phyloP scores from a whole-genome alignment of 1,284 basidiomycete species.

The Cutaneotrichosporon sp. region DNA sequence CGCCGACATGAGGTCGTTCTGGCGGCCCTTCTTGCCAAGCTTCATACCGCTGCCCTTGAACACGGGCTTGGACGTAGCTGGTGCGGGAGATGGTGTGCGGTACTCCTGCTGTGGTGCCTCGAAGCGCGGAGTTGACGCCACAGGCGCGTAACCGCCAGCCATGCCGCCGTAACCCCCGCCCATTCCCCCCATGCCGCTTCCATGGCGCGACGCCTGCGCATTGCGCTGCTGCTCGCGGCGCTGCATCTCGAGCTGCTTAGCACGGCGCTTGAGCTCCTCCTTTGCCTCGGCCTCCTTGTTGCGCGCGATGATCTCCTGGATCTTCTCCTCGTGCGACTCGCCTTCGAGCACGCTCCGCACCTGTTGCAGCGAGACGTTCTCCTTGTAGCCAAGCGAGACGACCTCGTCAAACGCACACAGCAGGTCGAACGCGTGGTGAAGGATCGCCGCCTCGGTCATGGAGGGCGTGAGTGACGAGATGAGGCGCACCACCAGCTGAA shows the following conservation, averaged over 20 bases:
- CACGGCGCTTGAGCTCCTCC: conserved; percentile 96
- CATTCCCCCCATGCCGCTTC: conserved; percentile 59
- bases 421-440: conserved; percentile 90
- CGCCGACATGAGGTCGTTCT: conserved; percentile 79
- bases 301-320: conserved; percentile 97
- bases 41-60: conserved; percentile 99
- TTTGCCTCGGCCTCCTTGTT: conserved; percentile 99
- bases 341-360: conserved; percentile 92
- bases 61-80: conserved; percentile 64
- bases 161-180: conserved; percentile 54
- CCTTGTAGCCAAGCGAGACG: conserved; percentile 88
- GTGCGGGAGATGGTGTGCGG: conserved; percentile 50
- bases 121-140: conserved; percentile 58
- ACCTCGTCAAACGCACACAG: conserved; percentile 97
- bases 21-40: conserved; percentile 87
- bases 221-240: conserved; percentile 86
- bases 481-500: conserved; percentile 89
- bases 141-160: conserved; percentile 61
- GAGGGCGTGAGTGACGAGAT: conserved; percentile 86
- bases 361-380: conserved; percentile 88
- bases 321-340: conserved; percentile 99
- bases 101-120: conserved; percentile 57
- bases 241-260: conserved; percentile 98
- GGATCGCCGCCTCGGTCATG: conserved; percentile 79
- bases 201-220: conserved; percentile 55